phyloP scores from a whole-genome alignment of 192 early-diverging fungal genomes.

The Coemansia sp. region DNA sequence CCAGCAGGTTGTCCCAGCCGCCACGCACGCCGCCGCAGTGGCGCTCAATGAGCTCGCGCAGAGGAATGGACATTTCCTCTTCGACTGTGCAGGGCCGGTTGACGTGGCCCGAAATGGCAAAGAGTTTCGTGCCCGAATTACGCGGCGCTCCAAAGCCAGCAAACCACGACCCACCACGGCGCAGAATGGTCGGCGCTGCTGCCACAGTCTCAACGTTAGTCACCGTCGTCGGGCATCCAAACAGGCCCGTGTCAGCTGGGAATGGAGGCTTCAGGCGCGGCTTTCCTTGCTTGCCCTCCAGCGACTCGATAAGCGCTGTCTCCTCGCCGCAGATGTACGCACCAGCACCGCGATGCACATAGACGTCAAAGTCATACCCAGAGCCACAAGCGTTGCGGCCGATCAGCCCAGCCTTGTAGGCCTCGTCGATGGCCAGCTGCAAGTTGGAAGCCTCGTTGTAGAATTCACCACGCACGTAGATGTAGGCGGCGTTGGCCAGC shows the following conservation, averaged over 20 bases:
- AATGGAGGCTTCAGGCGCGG: constrained; percentile 98
- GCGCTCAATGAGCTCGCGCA: constrained; percentile 88
- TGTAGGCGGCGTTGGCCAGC: constrained; percentile 97
- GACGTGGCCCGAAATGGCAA: constrained; percentile 97
- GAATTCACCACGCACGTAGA: constrained; percentile 97
- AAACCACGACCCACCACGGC: constrained; percentile 93
- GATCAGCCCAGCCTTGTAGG: constrained; percentile 95
- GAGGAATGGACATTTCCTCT: constrained; percentile 98
- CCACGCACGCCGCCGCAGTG: constrained; percentile 97
- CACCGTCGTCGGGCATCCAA: constrained; percentile 99
- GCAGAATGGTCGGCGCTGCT: constrained; percentile 93
- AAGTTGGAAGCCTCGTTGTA: constrained; percentile 95
- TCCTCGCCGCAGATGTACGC: constrained; percentile 99
- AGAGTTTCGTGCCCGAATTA: constrained; percentile 96
- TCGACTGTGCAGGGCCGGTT: constrained; percentile 98
- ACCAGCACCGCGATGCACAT: constrained; percentile 96
- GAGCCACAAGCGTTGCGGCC: constrained; percentile 98
- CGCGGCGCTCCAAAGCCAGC: constrained; percentile 90
- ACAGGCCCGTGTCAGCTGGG: constrained; percentile 97
- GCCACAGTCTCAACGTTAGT: constrained; percentile 99
- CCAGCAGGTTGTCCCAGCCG: constrained; percentile 98
- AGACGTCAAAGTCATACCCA: constrained; percentile 97
- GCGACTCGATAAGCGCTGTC: constrained; percentile 82
- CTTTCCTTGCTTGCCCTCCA: constrained; percentile 99
- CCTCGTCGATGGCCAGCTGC: constrained; percentile 95